Base-by-base conservation (phyloP, 257 asterid species). In the Solanum neorickii region DNA sequence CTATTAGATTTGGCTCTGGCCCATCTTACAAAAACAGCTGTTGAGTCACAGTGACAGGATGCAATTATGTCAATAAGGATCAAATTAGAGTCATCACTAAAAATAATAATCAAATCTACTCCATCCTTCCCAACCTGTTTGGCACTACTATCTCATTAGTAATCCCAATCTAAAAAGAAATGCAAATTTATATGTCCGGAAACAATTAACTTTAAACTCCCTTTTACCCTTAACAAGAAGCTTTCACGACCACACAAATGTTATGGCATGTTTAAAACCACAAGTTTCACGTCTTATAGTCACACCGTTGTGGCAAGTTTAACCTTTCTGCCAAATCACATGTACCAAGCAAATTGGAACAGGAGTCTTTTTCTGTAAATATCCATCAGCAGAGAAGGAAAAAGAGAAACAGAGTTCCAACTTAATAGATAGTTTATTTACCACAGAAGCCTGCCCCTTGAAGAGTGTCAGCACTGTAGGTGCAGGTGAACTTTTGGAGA, bases 391-490 rank as follows among this genome's bases (percentile, higher is more conserved):
- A 31, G 47, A 73, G 80, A 35, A 73, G 80, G 80, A 73, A 18
- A 73, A 35, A 73, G 16, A 73, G 46, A 73, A 35, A 16, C 47
- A 35, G 12, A 62, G 42, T 59, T 86, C 33, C 5, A 41, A 72
- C 33, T 27, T 29, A 69, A 74, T 85, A 72, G 86, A 86, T 74
- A 74, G 75, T 56, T 69, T 88, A 89, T 92, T 91, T 91, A 97
- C 99, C 96, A 95, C 97, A 85, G 98, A 95, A 87, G 98, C 89
- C 86, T 93, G 95, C 83, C 99, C 99, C 91, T 89, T 93, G 88
- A 97, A 93, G 84, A 97, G 95, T 91, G 96, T 90, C 60, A 94
- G 93, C 98, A 97, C 94, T 90, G 99, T 97, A 59, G 99, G 99
- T 78, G 90, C 90, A n/a, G 97, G 95, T 86, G 97, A 93, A 85